These are phyloP conservation scores for Colletotrichum sojae DNA, from an alignment of 2,329 filamentous ascomycete genomes.

Conservation along the genomic window DNA sequence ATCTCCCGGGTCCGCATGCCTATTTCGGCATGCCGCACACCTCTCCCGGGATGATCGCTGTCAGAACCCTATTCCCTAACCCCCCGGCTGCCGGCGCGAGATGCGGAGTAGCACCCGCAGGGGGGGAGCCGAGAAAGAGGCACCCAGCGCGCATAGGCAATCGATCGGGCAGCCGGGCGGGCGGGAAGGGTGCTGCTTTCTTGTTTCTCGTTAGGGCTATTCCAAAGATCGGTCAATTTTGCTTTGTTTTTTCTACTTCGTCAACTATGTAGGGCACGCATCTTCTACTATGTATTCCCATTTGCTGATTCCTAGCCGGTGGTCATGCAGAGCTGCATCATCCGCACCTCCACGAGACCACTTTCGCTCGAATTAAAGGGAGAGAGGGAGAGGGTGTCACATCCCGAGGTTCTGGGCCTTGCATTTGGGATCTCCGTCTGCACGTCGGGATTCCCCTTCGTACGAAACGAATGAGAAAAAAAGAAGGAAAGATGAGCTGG, in stretches of 20 bases:
- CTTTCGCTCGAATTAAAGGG: neutral
- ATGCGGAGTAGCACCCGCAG: constrained; percentile 26
- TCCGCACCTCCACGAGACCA: constrained; percentile 10
- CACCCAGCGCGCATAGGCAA: constrained; percentile 10
- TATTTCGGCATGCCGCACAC: constrained; percentile 21
- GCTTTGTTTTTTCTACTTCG: no score
- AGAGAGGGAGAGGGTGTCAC: constrained; percentile 6
- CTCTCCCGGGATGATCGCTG: constrained; percentile 35
- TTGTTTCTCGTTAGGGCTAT: constrained; percentile 6
- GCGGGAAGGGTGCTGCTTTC: neutral
- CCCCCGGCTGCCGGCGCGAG: neutral
- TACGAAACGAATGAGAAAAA: neutral
- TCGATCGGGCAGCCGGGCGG: constrained; percentile 1
- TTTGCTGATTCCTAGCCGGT: neutral
- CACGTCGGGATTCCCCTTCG: constrained; percentile 12
- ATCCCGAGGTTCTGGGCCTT: constrained; percentile 26
- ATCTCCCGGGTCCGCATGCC: constrained; percentile 36
- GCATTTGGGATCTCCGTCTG: constrained; percentile 19
- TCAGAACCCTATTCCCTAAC: constrained; percentile 33
- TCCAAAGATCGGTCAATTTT: constrained; percentile 13
- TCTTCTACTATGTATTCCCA: no score
- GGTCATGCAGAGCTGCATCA: constrained; percentile 1
- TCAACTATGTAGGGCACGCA: no score
- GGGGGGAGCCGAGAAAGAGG: neutral
- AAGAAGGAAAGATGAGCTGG: constrained; percentile 1